Conservation (phyloP, 108 stramenopile species). For the Cyclotella atomus region DNA sequence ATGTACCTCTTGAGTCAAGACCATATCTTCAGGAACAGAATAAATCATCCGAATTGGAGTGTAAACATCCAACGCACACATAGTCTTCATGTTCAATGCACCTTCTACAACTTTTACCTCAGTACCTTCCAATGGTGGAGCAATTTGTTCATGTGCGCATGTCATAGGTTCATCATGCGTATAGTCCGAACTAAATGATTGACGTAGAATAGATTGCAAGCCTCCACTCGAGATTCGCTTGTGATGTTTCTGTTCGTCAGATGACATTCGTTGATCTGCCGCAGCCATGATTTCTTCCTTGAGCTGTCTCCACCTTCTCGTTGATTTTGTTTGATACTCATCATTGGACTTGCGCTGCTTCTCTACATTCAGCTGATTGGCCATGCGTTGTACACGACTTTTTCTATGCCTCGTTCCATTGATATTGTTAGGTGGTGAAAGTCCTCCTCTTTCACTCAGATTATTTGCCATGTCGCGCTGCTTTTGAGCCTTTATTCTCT, state of each 20-base stretch:
- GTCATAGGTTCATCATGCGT: neutral
- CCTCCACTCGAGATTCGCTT: neutral
- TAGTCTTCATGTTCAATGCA: conserved; percentile 66
- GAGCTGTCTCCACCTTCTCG: conserved; percentile 45
- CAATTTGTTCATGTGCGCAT: conserved; percentile 35
- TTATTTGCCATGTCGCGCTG: conserved; percentile 27
- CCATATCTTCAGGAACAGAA: conserved; percentile 49
- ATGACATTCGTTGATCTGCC: conserved; percentile 26
- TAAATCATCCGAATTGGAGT: conserved; percentile 57
- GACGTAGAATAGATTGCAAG: neutral
- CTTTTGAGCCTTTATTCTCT: conserved; percentile 54
- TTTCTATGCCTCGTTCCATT: neutral
- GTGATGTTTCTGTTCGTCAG: neutral
- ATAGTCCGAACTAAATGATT: neutral
- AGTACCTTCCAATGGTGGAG: conserved; percentile 49
- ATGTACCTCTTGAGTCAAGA: conserved; percentile 49
- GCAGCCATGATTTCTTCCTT: conserved; percentile 55
- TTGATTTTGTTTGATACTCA: conserved; percentile 18
- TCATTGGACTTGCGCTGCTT: conserved; percentile 19
- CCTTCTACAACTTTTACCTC: conserved; percentile 59
- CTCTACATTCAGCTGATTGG: conserved; percentile 26
- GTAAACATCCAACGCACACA: conserved; percentile 65
- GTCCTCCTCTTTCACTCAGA: neutral
- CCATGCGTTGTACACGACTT: conserved; percentile 11
- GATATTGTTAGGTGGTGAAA: neutral